Conservation (phyloP, 2,329 filamentous ascomycete genomes). For the Orbilia javanica region DNA sequence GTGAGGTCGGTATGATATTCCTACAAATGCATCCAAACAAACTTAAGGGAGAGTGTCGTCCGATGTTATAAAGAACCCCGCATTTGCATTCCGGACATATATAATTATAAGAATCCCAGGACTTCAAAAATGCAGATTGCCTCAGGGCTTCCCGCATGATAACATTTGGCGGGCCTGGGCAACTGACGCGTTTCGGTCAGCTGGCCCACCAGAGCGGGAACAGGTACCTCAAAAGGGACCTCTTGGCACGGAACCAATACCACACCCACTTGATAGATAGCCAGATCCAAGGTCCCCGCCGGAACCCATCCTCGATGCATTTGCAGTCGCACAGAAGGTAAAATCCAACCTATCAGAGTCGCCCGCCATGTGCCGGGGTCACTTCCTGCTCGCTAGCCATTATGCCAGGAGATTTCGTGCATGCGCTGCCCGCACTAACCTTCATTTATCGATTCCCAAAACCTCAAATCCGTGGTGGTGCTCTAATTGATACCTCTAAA, state of each 20-base stretch:
- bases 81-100: not conserved
- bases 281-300: conserved; percentile 2
- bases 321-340: conserved; percentile 12
- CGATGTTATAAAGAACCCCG: conserved; percentile 28
- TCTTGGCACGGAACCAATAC: conserved; percentile 36
- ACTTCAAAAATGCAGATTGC: conserved; percentile 14
- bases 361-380: conserved; percentile 44
- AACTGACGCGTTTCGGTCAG: conserved; percentile 52
- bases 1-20: not conserved
- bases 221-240: conserved; percentile 12
- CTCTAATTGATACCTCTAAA: not conserved
- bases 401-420: conserved; percentile 26
- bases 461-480: conserved; percentile 25
- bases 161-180: conserved; percentile 28
- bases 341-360: conserved; percentile 25
- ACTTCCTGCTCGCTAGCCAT: conserved; percentile 41
- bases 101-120: not conserved
- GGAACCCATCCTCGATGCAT: conserved; percentile 41
- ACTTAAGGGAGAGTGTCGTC: not conserved
- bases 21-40: not conserved
- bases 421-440: conserved; percentile 27
- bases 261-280: not conserved
- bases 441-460: conserved; percentile 25
- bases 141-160: conserved; percentile 31
- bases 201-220: conserved; percentile 21